Evolutionary conservation across 2,329 filamentous ascomycete genomes (phyloP), one percentile per base, ranked within the genome.

Genomic region (Xylariales sp.): DNA sequence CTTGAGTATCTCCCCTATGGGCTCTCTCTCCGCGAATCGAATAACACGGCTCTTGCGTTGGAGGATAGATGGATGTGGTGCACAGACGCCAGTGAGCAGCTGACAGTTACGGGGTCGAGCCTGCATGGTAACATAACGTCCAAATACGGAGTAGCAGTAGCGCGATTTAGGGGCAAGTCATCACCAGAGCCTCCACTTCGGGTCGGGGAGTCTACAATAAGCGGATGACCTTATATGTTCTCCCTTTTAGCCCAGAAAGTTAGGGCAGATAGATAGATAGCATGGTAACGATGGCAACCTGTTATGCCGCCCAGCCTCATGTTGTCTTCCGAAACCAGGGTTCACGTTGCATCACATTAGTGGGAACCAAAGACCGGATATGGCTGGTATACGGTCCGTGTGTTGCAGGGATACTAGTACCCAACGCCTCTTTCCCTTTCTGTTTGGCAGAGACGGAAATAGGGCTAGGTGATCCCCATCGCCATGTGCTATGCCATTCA

Each of bases 271-370:
- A 32, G 48, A 45, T 23, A 32, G 48, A 32, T 54, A 54, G 28
- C 59, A 55, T 34, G 5, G 9, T 34, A 28, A 23, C 5, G n/a
- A 41, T 54, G n/a, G 34, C 54, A 45, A 12, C 8, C 16, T 14
- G 54, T 46, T 57, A 46, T 32, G 12, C 32, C 23, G 34, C 28
- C 34, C 5, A 36, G 46, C 58, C 48, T 52, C 10, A 12, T 23
- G 28, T 57, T 57, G 4, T 57, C 53, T 45, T 58, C 55, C 28
- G 30, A 53, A 39, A 46, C 32, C n/a, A 59, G 53, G 54, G 23
- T 48, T 45, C 48, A 34, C 14, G 65, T 67, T 62, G 48, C 56
- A 62, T 65, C 18, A 41, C 66, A 65, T 66, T 65, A 62, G 62
- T 36, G 57, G 12, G 48, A 54, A 54, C 66, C 63, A 62, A 30